phyloP scores from a whole-genome alignment of 768 basidiomycete genomes.

The Cantharellus anzutake region DNA sequence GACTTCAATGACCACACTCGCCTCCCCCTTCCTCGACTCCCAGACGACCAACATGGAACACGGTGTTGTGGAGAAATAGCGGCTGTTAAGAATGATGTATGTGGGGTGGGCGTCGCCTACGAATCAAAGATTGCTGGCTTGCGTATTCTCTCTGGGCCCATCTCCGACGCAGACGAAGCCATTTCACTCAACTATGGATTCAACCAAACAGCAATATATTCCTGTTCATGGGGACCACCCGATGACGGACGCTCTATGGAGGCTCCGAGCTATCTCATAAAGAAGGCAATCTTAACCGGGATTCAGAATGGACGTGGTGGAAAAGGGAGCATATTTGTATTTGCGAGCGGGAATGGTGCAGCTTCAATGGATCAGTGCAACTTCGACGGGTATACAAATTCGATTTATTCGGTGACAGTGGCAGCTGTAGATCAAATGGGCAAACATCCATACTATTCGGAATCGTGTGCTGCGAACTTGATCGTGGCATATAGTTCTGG shows the following conservation, averaged over 20 bases:
- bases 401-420: conserved; percentile 89
- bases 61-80: conserved; percentile 96
- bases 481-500: conserved; percentile 93
- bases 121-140: conserved; percentile 81
- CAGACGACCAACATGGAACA: conserved; percentile 92
- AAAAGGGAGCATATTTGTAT: conserved; percentile 88
- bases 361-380: conserved; percentile 89
- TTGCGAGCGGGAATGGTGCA: conserved; percentile 94
- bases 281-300: conserved; percentile 87
- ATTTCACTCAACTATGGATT: conserved; percentile 87
- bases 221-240: conserved; percentile 96
- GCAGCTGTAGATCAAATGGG: conserved; percentile 90
- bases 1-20: conserved; percentile 91
- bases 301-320: conserved; percentile 76
- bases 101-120: conserved; percentile 89
- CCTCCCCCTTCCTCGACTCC: conserved; percentile 70
- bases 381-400: conserved; percentile 98
- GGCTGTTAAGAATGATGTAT: conserved; percentile 79
- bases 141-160: conserved; percentile 86
- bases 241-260: conserved; percentile 94
- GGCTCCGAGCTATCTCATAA: conserved; percentile 73
- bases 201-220: conserved; percentile 81
- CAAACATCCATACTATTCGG: conserved; percentile 90
- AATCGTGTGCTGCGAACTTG: conserved; percentile 95
- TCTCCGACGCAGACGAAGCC: conserved; percentile 91